Conservation (phyloP, 768 basidiomycete genomes). For the Saitozyma sp. region DNA sequence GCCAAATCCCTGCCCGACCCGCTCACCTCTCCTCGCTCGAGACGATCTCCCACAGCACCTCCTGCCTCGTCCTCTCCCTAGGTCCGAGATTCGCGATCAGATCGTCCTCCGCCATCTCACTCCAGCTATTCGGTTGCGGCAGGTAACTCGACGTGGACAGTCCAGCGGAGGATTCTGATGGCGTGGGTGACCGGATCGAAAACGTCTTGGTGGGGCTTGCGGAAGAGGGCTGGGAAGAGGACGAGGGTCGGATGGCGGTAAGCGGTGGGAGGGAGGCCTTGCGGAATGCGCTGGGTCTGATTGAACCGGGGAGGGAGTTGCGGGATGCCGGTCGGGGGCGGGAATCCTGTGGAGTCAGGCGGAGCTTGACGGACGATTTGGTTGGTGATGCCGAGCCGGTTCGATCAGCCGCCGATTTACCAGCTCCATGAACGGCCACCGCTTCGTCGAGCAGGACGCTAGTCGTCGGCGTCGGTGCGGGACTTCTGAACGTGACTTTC, state of each 20-base stretch:
- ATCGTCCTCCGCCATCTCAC: conserved; percentile 90
- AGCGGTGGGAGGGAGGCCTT: conserved; percentile 27
- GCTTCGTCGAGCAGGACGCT: conserved; percentile 29
- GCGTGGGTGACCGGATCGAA: conserved; percentile 21
- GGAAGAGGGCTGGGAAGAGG: conserved; percentile 17
- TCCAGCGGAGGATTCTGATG: conserved; percentile 23
- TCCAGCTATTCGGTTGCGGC: conserved; percentile 62
- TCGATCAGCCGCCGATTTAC: too few relatives aligned
- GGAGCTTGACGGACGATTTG: too few relatives aligned
- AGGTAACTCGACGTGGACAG: conserved; percentile 29
- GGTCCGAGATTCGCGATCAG: conserved; percentile 90
- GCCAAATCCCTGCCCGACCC: not conserved
- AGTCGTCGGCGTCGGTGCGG: conserved; percentile 34
- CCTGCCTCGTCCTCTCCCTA: conserved; percentile 89
- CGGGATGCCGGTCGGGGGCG: too few relatives aligned
- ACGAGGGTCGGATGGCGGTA: conserved; percentile 2
- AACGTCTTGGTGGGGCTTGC: conserved; percentile 6
- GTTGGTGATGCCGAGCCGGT: too few relatives aligned
- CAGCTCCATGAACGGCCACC: too few relatives aligned
- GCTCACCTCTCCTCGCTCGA: conserved; percentile 85
- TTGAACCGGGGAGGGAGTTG: too few relatives aligned
- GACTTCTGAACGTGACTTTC: conserved; percentile 44
- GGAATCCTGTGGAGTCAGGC: too few relatives aligned
- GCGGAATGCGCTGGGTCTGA: not conserved
- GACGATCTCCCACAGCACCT: conserved; percentile 95